phyloP scores from a whole-genome alignment of 2,329 filamentous ascomycete genomes.

The Trichoderma afroharzianum region DNA sequence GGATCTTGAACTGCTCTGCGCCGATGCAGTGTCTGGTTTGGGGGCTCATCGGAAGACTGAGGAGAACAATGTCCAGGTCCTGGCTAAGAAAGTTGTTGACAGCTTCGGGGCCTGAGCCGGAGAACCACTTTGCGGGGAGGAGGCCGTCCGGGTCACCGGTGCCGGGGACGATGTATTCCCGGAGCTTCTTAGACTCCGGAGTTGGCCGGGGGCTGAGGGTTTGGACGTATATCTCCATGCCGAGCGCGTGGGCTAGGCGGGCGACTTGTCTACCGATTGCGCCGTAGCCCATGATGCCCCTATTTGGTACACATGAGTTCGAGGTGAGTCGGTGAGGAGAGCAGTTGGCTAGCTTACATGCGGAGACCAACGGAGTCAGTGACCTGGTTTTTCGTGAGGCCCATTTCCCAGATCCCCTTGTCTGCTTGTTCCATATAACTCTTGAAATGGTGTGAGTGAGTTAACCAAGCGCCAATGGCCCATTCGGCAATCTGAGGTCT shows the following conservation, averaged over 20 bases:
- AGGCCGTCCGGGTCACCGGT: slow-evolving; percentile 48
- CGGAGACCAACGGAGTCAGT: slow-evolving; percentile 34
- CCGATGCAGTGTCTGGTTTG: slow-evolving; percentile 41
- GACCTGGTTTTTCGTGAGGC: slow-evolving; percentile 14
- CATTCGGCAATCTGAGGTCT: slow-evolving; percentile 41
- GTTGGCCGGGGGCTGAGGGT: slow-evolving; percentile 59
- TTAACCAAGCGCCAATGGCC: slow-evolving; percentile 37
- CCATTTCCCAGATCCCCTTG: slow-evolving; percentile 27
- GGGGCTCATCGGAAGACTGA: slow-evolving; percentile 40
- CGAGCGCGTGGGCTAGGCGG: slow-evolving; percentile 53
- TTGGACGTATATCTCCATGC: slow-evolving; percentile 66
- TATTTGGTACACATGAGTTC: slow-evolving; percentile 3
- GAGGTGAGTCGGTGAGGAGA: not conserved
- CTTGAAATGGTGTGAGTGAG: slow-evolving; percentile 31
- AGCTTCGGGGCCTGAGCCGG: slow-evolving; percentile 30
- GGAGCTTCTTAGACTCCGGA: slow-evolving; percentile 49
- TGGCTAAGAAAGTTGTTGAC: slow-evolving; percentile 41
- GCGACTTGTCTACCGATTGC: slow-evolving; percentile 43
- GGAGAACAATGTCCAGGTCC: slow-evolving; percentile 42
- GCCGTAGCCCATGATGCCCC: slow-evolving; percentile 43
- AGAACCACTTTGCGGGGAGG: slow-evolving; percentile 42
- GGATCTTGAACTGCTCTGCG: slow-evolving; percentile 39
- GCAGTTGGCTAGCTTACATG: slow-evolving; percentile 28
- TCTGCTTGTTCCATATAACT: slow-evolving; percentile 30
- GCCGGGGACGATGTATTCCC: slow-evolving; percentile 61